phyloP scores from a whole-genome alignment of 2,329 filamentous ascomycete genomes.

The Colletotrichum musicola region DNA sequence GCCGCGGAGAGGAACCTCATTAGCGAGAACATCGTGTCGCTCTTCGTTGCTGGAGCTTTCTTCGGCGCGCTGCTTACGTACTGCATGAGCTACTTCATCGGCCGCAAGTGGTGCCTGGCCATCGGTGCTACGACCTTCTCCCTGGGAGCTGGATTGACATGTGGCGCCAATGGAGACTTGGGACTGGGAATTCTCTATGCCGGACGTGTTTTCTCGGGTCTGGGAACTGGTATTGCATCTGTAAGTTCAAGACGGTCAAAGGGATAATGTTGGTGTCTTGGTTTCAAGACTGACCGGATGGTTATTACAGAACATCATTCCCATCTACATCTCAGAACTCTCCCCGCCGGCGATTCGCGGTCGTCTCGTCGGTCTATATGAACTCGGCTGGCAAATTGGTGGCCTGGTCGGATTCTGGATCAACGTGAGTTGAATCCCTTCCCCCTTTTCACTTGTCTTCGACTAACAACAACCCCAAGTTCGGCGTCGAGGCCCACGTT shows the following conservation, averaged over 20 bases:
- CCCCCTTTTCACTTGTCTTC: conserved; percentile 37
- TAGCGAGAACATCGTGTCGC: conserved; percentile 74
- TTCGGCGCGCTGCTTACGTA: conserved; percentile 75
- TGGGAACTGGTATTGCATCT: conserved; percentile 53
- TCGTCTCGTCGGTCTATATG: conserved; percentile 66
- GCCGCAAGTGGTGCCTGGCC: conserved; percentile 64
- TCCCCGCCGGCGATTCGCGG: conserved; percentile 66
- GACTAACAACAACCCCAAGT: conserved; percentile 31
- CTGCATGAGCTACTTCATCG: conserved; percentile 68
- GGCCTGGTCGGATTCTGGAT: conserved; percentile 65
- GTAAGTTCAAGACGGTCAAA: neutral
- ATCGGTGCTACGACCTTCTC: conserved; percentile 48
- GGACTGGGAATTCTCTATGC: conserved; percentile 60
- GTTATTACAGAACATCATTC: conserved; percentile 59
- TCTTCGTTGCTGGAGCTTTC: conserved; percentile 78
- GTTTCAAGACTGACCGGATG: conserved; percentile 24
- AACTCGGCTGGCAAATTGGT: conserved; percentile 66
- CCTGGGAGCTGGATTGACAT: conserved; percentile 65
- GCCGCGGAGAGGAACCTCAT: conserved; percentile 60
- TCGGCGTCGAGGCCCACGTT: conserved; percentile 39
- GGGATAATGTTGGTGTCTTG: neutral
- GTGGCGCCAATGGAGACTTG: conserved; percentile 66
- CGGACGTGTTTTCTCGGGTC: conserved; percentile 63
- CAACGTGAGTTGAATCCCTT: conserved; percentile 49
- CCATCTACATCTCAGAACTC: conserved; percentile 59